Evolutionary conservation across 2,329 filamentous ascomycete genomes (phyloP), one percentile per base, ranked within the genome.

Genomic region (Xylariomycetidae sp.): DNA sequence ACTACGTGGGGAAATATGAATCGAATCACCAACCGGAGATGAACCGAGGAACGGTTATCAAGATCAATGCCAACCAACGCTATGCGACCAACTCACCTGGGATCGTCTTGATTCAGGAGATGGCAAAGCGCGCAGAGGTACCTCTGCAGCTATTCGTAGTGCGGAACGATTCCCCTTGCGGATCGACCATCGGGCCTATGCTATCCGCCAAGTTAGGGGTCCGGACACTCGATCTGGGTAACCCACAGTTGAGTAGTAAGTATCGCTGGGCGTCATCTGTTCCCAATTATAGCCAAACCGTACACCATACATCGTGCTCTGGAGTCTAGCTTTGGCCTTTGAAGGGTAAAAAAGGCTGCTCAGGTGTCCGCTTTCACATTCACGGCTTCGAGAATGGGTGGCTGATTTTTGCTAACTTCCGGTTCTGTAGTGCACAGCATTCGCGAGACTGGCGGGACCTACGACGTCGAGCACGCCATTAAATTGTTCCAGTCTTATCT

Each of bases 381-480:
- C n/a, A n/a, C n/a, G n/a, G n/a, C n/a, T n/a, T n/a, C n/a, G n/a
- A n/a, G n/a, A n/a, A n/a, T n/a, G n/a, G n/a, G n/a, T n/a, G n/a
- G n/a, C n/a, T n/a, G n/a, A n/a, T n/a, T n/a, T n/a, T n/a, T n/a
- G n/a, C n/a, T n/a, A n/a, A n/a, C n/a, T n/a, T n/a, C n/a, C n/a
- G n/a, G n/a, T n/a, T n/a, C n/a, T n/a, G n/a, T n/a, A n/a, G n/a
- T 97, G 92, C 90, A 97, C 65, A 92, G 85, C 56, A 96, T 96
- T 54, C 80, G 92, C 34, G 92, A 97, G 71, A 95, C 87, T 27
- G 85, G 86, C 16, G 92, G 92, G 25, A 80, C 83, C 2, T 78
- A 88, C 50, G 90, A 98, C 63, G 84, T 97, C 1, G 85, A 85
- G 48, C 78, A 92, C 63, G 85, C 86, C 0, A 80, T 95, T 44